Evolutionary conservation across 768 basidiomycete species (phyloP), one percentile per base, ranked within the genome.

Genomic region (Cytidiella melzeri): DNA sequence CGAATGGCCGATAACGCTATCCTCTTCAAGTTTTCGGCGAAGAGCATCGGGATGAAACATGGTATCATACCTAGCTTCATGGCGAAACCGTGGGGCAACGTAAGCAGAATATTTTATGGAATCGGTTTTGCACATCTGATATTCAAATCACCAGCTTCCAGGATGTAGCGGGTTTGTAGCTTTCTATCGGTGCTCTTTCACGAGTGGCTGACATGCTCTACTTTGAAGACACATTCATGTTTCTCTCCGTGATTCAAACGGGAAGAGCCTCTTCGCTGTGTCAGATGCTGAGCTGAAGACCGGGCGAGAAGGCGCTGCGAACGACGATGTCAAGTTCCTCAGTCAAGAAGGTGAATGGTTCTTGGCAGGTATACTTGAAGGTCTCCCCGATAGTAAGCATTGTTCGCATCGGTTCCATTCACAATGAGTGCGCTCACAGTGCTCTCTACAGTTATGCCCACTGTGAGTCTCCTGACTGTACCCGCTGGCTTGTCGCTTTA

Each of bases 71-170:
- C 96, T 1, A 95, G 91, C 52, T 99, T 99, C 68, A 98, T 97
- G 95, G 93, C 94, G 0, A 97, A 97, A 60, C 94, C 94, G 21
- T 96, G 91, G 88, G 84, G 83, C 26, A 83, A 91, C 60, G 92
- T 93, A 61, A 61, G n/a, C n/a, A n/a, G n/a, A n/a, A n/a, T n/a
- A 85, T 71, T 11, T 27, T 6, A 49, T 19, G 42, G 2, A 20
- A 24, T 28, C 21, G 4, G 10, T 54, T 6, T 38, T 36, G 26
- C 34, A 46, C 20, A 1, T 34, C 9, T 30, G 13, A 5, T 36
- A 34, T 34, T 7, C 30, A 15, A 15, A 7, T 15, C 7, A 7
- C 7, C 30, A 96, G 88, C 79, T 97, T 55, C 94, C 96, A 28
- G 96, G 96, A 3, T 94, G 92, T 64, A 93, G 92, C 55, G 96